phyloP scores from a whole-genome alignment of 1,284 basidiomycete species.

The Gomphus sp. region DNA sequence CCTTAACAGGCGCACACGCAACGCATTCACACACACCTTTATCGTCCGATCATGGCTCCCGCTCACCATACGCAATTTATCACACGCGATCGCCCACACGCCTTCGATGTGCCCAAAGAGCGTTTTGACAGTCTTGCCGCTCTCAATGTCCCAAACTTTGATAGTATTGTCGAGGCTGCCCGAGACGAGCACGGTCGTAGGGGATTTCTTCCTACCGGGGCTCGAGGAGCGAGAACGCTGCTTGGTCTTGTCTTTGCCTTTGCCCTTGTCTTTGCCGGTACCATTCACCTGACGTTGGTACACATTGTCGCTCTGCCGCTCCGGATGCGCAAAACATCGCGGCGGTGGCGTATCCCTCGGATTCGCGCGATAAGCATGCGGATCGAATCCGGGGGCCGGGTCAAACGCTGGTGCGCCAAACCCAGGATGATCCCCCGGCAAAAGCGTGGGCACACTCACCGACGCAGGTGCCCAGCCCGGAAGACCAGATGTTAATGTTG shows the following conservation, averaged over 20 bases:
- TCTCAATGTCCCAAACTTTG: slow-evolving; percentile 93
- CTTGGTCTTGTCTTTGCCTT: neutral
- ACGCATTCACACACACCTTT: slow-evolving; percentile 45
- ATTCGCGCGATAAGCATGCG: slow-evolving; percentile 13
- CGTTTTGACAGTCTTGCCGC: slow-evolving; percentile 71
- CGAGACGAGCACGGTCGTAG: slow-evolving; percentile 74
- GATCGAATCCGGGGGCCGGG: slow-evolving; percentile 16
- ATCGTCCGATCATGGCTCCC: slow-evolving; percentile 91
- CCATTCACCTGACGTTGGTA: too few relatives aligned
- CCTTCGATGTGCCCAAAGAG: slow-evolving; percentile 97
- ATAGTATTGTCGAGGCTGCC: slow-evolving; percentile 95
- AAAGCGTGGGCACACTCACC: slow-evolving; percentile 13
- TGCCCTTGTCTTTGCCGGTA: neutral
- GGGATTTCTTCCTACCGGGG: slow-evolving; percentile 9
- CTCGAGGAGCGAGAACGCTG: slow-evolving; percentile 1
- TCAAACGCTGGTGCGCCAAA: slow-evolving; percentile 14
- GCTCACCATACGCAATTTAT: slow-evolving; percentile 86
- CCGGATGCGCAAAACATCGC: neutral
- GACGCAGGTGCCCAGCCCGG: slow-evolving; percentile 17
- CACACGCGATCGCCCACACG: slow-evolving; percentile 91
- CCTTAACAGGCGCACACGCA: neutral
- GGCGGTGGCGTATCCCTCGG: slow-evolving; percentile 9
- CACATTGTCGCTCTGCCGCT: neutral
- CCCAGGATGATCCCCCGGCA: slow-evolving; percentile 15
- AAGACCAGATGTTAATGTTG: slow-evolving; percentile 15